Evolutionary conservation across 495 filamentous ascomycete species (phyloP).

Genomic region (Penicillium canariense): DNA sequence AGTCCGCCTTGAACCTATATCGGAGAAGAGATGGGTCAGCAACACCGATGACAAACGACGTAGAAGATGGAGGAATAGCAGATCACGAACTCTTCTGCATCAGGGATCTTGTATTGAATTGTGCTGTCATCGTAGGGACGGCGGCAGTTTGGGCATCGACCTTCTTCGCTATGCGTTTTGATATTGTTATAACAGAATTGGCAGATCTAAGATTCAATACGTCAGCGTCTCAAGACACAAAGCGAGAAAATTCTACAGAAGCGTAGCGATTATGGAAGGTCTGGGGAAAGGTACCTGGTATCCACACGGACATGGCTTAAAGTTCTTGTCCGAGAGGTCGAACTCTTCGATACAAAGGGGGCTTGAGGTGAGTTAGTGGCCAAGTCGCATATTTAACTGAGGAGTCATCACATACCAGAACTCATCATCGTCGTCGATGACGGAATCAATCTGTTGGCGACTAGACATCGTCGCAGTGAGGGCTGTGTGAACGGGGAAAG

Average conservation of each 20-base stretch:
- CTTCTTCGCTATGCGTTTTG: slow-evolving; percentile 86
- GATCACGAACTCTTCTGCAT: slow-evolving; percentile 77
- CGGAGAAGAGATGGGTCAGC: slow-evolving; percentile 6
- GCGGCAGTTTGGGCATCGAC: slow-evolving; percentile 92
- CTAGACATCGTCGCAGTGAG: slow-evolving; percentile 50
- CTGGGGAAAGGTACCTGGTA: slow-evolving; percentile 86
- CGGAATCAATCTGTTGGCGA: slow-evolving; percentile 80
- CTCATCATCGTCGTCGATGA: slow-evolving; percentile 97
- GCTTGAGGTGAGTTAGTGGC: slow-evolving; percentile 43
- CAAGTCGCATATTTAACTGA: background rate
- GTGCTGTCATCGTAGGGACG: slow-evolving; percentile 93
- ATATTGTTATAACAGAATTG: slow-evolving; percentile 99
- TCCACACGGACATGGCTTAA: slow-evolving; percentile 95
- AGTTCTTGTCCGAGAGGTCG: slow-evolving; percentile 94
- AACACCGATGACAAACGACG: background rate
- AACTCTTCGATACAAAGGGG: slow-evolving; percentile 99
- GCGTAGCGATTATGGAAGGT: background rate
- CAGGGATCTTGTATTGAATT: slow-evolving; percentile 92
- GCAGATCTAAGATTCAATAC: slow-evolving; percentile 65
- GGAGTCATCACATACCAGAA: slow-evolving; percentile 62
- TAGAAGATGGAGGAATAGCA: background rate
- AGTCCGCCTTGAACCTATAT: slow-evolving; percentile 73
- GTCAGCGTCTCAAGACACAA: slow-evolving; percentile 11
- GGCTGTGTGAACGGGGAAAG: slow-evolving; percentile 26
- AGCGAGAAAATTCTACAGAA: background rate